Percentiles rank a stretch among this genome's conserved stretches.
Conservation (phyloP, 202 grass and related monocot genomes). For the Eragrostis tef region DNA sequence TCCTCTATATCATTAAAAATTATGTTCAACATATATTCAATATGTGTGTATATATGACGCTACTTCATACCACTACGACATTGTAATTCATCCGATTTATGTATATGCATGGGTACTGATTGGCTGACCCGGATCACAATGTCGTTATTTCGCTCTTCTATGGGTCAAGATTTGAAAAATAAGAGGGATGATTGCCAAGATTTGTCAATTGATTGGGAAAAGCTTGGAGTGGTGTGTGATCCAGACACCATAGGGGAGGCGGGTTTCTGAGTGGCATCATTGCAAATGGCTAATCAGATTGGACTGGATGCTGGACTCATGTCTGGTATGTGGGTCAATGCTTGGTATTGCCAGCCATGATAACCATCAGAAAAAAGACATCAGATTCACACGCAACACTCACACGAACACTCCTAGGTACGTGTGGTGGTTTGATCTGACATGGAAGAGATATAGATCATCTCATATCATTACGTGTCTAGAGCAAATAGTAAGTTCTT, state of each 20-base stretch:
- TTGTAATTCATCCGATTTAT: neutral
- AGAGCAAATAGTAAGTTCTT: neutral
- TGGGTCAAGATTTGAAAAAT: neutral
- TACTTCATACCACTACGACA: neutral
- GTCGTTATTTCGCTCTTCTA: neutral
- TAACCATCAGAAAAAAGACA: conserved; percentile 28
- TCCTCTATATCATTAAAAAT: neutral
- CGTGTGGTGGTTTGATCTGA: conserved; percentile 19
- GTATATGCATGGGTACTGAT: neutral
- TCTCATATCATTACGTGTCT: conserved; percentile 28
- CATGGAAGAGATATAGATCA: conserved; percentile 19
- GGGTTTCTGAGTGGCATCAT: conserved; percentile 61
- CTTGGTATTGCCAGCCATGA: conserved; percentile 48
- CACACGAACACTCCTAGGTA: neutral
- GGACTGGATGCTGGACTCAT: conserved; percentile 65
- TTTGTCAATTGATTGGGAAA: conserved; percentile 46
- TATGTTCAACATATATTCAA: neutral
- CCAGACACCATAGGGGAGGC: conserved; percentile 34
- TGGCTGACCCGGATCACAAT: neutral
- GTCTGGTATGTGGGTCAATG: conserved; percentile 60
- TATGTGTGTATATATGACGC: neutral
- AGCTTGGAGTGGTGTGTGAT: conserved; percentile 33
- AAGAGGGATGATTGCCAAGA: conserved; percentile 30
- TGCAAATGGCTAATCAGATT: conserved; percentile 80
- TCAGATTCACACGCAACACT: conserved; percentile 20